Conservation (phyloP, 2,329 filamentous ascomycete genomes). For the Macrophomina phaseolina region DNA sequence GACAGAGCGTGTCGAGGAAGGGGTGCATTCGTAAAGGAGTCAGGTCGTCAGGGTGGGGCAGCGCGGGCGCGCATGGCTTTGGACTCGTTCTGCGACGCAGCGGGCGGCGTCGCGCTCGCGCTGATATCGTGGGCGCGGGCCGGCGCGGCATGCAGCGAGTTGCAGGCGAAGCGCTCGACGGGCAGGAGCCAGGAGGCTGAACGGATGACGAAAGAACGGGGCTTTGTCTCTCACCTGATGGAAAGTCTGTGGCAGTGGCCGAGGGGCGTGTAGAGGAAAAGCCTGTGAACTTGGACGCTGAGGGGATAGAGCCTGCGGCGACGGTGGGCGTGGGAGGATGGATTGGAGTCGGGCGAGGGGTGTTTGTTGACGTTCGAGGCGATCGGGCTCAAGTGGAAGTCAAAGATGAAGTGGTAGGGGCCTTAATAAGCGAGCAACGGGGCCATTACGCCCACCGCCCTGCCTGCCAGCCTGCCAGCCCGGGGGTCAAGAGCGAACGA, state of each 20-base stretch:
- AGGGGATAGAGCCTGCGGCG: slow-evolving; percentile 27
- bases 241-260: slow-evolving; percentile 22
- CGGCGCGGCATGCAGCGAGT: slow-evolving; percentile 8
- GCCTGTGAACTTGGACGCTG: slow-evolving; percentile 19
- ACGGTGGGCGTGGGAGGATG: slow-evolving; percentile 23
- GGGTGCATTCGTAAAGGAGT: slow-evolving; percentile 36
- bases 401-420: slow-evolving; percentile 25
- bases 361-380: slow-evolving; percentile 28
- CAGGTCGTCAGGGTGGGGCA: slow-evolving; percentile 28
- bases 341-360: slow-evolving; percentile 23
- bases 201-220: slow-evolving; percentile 27
- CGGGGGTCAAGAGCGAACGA: slow-evolving; percentile 8
- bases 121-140: not conserved
- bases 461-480: not conserved
- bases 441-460: slow-evolving; percentile 27
- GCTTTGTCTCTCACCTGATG: slow-evolving; percentile 26
- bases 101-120: slow-evolving; percentile 15
- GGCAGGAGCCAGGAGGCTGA: slow-evolving; percentile 26
- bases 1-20: slow-evolving; percentile 32
- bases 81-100: slow-evolving; percentile 12
- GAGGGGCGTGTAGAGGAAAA: slow-evolving; percentile 14
- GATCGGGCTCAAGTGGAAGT: slow-evolving; percentile 26
- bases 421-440: slow-evolving; percentile 26
- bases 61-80: slow-evolving; percentile 17
- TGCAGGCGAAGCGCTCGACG: slow-evolving; percentile 16